Percentiles rank a stretch among this genome's conserved stretches.
Evolutionary conservation across 805 yeast species (phyloP).

Genomic region (Pichia exigua): DNA sequence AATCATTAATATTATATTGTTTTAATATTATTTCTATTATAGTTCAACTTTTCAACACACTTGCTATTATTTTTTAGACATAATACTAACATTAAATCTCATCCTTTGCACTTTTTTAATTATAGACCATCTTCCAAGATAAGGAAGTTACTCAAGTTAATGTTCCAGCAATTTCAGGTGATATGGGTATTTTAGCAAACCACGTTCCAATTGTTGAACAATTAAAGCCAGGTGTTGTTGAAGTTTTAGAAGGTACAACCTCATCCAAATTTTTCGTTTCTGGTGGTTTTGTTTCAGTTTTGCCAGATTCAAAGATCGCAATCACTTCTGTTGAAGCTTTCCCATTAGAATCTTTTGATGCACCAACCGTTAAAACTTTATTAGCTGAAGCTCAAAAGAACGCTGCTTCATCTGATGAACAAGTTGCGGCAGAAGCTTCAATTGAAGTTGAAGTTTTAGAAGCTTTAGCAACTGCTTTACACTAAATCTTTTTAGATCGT

Average conservation of each 20-base stretch:
- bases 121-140: constrained; percentile 25
- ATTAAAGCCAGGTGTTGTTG: constrained; percentile 91
- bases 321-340: constrained; percentile 94
- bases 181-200: constrained; percentile 92
- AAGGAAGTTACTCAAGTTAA: constrained; percentile 64
- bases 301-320: constrained; percentile 85
- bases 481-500: constrained; percentile 4
- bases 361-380: constrained; percentile 68
- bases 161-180: constrained; percentile 92
- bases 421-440: constrained; percentile 87
- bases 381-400: constrained; percentile 93
- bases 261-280: constrained; percentile 82
- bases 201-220: constrained; percentile 98
- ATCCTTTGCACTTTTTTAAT: not conserved
- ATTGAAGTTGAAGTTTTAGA: constrained; percentile 94
- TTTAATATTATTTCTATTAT: not conserved
- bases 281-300: constrained; percentile 95
- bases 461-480: constrained; percentile 72
- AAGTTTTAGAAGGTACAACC: constrained; percentile 70
- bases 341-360: constrained; percentile 80
- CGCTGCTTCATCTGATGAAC: constrained; percentile 75
- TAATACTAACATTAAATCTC: constrained; percentile 1
- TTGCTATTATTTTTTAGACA: not conserved
- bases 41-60: not conserved
- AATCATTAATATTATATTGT: not conserved